These are phyloP conservation scores for Zoysia pacifica DNA, from an alignment of 176 grass and related monocot species.

Conservation along the genomic window DNA sequence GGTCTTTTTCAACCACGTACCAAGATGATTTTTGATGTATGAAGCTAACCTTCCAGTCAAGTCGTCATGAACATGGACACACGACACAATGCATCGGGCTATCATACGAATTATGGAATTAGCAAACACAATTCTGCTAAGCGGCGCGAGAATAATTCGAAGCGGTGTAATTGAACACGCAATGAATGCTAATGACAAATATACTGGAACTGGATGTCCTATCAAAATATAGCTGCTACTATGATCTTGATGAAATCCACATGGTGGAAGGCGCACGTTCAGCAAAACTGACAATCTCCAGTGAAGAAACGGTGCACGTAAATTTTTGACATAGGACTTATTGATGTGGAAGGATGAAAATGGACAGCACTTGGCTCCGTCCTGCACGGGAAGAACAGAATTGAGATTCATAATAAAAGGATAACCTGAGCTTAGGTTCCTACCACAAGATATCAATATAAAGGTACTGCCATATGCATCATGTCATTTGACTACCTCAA, in stretches of 20 bases:
- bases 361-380: not conserved
- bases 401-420: not conserved
- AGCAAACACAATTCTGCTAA: not conserved
- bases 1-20: too few relatives aligned
- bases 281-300: constrained; percentile 1
- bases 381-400: constrained; percentile 24
- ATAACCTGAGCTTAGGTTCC: not conserved
- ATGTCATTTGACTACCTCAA: constrained; percentile 38
- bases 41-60: not conserved
- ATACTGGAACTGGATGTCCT: not conserved
- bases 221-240: not conserved
- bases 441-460: not conserved
- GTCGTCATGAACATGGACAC: not conserved
- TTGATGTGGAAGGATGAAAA: not conserved
- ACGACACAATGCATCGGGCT: not conserved
- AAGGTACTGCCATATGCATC: not conserved
- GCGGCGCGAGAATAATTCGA: not conserved
- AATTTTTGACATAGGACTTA: not conserved
- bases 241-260: not conserved
- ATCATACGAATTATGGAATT: too few relatives aligned
- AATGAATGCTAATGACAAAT: not conserved
- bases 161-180: not conserved
- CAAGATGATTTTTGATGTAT: not conserved
- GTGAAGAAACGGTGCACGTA: not conserved
- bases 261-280: not conserved